Conservation (phyloP, 768 basidiomycete genomes). For the Pulveroboletus sp. region DNA sequence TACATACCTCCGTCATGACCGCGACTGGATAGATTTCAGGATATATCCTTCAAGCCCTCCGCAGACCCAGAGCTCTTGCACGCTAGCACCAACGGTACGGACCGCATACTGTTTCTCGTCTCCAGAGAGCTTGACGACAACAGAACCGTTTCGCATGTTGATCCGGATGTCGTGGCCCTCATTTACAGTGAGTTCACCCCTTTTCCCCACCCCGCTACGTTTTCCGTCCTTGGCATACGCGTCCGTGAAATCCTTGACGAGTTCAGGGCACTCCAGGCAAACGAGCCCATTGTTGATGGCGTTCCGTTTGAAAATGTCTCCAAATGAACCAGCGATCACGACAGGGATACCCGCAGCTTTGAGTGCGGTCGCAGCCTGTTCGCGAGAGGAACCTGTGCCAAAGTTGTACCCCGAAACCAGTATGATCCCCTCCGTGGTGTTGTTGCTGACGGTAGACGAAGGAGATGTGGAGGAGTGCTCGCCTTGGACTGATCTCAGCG, state of each 20-base stretch:
- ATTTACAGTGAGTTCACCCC: conserved; percentile 85
- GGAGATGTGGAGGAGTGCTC: conserved; percentile 18
- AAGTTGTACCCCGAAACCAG: conserved; percentile 97
- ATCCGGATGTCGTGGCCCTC: conserved; percentile 63
- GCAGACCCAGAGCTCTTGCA: conserved; percentile 97
- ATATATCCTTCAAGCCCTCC: conserved; percentile 94
- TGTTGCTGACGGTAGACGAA: conserved; percentile 8
- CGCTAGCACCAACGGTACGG: conserved; percentile 83
- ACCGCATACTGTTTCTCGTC: conserved; percentile 60
- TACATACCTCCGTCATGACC: conserved; percentile 15
- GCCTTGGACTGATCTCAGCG: conserved; percentile 36
- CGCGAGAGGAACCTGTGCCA: conserved; percentile 96
- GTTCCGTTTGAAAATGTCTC: conserved; percentile 99
- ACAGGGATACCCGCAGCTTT: conserved; percentile 91
- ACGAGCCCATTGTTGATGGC: conserved; percentile 98
- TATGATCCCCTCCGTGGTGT: conserved; percentile 56
- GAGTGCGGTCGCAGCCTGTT: conserved; percentile 97
- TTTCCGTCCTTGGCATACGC: conserved; percentile 69
- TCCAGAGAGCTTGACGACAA: conserved; percentile 46
- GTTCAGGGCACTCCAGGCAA: conserved; percentile 88
- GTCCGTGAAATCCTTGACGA: conserved; percentile 80
- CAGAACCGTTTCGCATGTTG: conserved; percentile 66
- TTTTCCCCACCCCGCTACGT: conserved; percentile 73
- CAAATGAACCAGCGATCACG: conserved; percentile 97
- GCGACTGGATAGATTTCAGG: conserved; percentile 59